phyloP scores from a whole-genome alignment of 805 yeast species.

The Kluyveromyces nonfermentans region DNA sequence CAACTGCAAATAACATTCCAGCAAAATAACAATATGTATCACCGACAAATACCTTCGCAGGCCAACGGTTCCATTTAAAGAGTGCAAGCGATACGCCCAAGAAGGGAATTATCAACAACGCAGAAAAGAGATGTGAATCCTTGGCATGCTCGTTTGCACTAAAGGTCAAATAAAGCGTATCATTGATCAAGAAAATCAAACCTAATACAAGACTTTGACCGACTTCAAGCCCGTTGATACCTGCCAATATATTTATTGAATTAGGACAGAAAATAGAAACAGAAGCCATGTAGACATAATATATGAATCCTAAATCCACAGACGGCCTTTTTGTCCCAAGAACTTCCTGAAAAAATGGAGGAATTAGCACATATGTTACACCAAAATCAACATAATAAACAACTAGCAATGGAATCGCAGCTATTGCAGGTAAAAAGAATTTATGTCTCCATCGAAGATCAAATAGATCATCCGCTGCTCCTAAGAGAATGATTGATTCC shows the following conservation, averaged over 20 bases:
- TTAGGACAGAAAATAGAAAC: slow-evolving; percentile 92
- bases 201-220: slow-evolving; percentile 86
- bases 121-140: slow-evolving; percentile 76
- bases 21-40: slow-evolving; percentile 97
- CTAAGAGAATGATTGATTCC: slow-evolving; percentile 75
- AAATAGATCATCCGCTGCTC: slow-evolving; percentile 88
- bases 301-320: slow-evolving; percentile 68
- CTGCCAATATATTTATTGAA: slow-evolving; percentile 91
- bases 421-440: slow-evolving; percentile 90
- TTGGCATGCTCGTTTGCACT: slow-evolving; percentile 44
- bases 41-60: slow-evolving; percentile 91
- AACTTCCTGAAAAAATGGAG: slow-evolving; percentile 46
- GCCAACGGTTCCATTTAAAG: slow-evolving; percentile 77
- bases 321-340: slow-evolving; percentile 28
- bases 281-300: slow-evolving; percentile 84
- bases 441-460: slow-evolving; percentile 97
- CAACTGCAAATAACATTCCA: slow-evolving; percentile 98
- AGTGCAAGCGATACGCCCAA: slow-evolving; percentile 75
- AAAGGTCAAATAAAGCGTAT: slow-evolving; percentile 54
- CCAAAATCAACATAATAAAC: slow-evolving; percentile 94
- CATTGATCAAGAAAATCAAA: slow-evolving; percentile 63
- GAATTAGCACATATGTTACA: slow-evolving; percentile 78
- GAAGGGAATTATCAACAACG: slow-evolving; percentile 74
- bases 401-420: slow-evolving; percentile 80
- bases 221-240: slow-evolving; percentile 92